Percentiles rank a stretch among this genome's conserved stretches.
Evolutionary conservation across 257 asterid species (phyloP).

Genomic region (Fraxinus excelsior): DNA sequence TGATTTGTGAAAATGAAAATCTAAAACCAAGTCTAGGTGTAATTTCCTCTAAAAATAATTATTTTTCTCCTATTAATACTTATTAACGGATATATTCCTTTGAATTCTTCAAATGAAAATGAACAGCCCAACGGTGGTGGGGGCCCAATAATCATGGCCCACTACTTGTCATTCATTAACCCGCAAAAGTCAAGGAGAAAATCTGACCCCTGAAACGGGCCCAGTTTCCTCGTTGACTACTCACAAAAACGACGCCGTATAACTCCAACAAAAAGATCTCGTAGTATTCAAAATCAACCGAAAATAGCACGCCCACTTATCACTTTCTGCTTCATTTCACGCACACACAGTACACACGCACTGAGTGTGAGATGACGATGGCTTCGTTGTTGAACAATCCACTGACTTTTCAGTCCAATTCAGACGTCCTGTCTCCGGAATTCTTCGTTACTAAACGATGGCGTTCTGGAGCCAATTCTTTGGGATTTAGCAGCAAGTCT

Average conservation of each 20-base stretch:
- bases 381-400: constrained; percentile 64
- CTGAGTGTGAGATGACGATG: constrained; percentile 30
- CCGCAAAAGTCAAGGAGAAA: not conserved
- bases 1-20: too few species aligned
- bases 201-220: not conserved
- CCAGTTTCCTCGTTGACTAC: not conserved
- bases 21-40: too few species aligned
- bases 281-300: too few species aligned
- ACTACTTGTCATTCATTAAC: not conserved
- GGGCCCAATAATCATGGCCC: not conserved
- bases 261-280: not conserved
- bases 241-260: not conserved
- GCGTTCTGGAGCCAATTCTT: constrained; percentile 29
- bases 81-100: too few species aligned
- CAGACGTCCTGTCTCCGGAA: constrained; percentile 43
- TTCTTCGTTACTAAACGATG: constrained; percentile 25
- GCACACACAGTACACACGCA: not conserved
- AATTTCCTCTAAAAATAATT: too few species aligned
- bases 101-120: not conserved
- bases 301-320: not conserved
- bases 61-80: too few species aligned
- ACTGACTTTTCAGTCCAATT: constrained; percentile 41
- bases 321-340: too few species aligned
- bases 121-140: not conserved
- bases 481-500: constrained; percentile 23